These are phyloP conservation scores for Ceratorhiza oryzae-sativae DNA, from an alignment of 1,284 basidiomycete genomes.

Conservation along the genomic window DNA sequence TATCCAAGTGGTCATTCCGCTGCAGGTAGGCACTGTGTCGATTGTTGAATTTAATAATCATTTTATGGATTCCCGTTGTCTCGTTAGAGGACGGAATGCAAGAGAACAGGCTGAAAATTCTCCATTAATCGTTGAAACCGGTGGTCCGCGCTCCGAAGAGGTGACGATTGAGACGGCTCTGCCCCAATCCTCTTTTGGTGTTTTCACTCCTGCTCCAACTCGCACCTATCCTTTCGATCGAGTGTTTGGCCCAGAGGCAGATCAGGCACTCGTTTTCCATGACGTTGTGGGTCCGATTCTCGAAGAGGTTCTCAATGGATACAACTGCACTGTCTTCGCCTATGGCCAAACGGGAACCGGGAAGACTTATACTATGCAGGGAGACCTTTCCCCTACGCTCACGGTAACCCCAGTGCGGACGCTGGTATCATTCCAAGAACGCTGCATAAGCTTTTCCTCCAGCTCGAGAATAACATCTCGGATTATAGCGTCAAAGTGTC, in stretches of 20 bases:
- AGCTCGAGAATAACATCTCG: constrained; percentile 75
- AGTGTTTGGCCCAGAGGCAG: constrained; percentile 96
- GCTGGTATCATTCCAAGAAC: constrained; percentile 99
- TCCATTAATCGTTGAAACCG: constrained; percentile 79
- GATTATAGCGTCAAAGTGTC: constrained; percentile 96
- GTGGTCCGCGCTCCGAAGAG: constrained; percentile 73
- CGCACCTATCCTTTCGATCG: constrained; percentile 91
- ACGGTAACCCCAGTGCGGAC: constrained; percentile 86
- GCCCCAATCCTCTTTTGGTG: constrained; percentile 67
- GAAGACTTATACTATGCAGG: constrained; percentile 99
- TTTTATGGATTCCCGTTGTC: not conserved
- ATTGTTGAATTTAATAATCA: constrained; percentile 40
- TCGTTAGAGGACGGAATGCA: constrained; percentile 62
- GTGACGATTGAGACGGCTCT: constrained; percentile 80
- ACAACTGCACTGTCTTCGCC: constrained; percentile 98
- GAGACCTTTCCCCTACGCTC: constrained; percentile 81
- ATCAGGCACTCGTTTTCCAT: constrained; percentile 93
- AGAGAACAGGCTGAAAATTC: constrained; percentile 82
- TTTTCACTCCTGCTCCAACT: constrained; percentile 67
- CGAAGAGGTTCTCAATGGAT: constrained; percentile 91
- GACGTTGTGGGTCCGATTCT: constrained; percentile 94
- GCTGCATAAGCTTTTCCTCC: constrained; percentile 90
- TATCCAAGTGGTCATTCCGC: constrained; percentile 89
- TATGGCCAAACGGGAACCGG: constrained; percentile 99
- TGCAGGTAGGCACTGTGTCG: constrained; percentile 62